Evolutionary conservation across 805 yeast species (phyloP), one percentile per base, ranked within the genome.

Genomic region (Nakazawaea laoshanensis): DNA sequence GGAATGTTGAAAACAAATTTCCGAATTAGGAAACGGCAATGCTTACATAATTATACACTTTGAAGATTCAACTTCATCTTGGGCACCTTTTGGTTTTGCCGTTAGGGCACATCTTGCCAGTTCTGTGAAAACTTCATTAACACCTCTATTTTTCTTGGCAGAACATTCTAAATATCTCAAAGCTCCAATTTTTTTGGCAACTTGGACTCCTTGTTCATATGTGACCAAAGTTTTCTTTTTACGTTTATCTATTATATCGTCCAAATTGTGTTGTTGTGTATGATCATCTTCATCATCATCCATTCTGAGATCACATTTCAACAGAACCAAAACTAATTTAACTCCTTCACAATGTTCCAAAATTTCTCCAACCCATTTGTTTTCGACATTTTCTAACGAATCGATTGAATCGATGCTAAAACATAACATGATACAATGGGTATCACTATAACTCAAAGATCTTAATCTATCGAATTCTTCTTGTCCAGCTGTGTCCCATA

Each of bases 401-500:
- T 92, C 98, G 21, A 81, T 75, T 4, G 95, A 85, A 57, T 89
- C 98, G 36, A 89, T 87, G 28, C 95, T 76, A 53, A 89, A 89
- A 62, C 98, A 92, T 38, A 89, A 71, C 88, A 89, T 92, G 47
- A 92, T 88, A 48, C 96, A 85, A 58, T 89, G 96, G 3, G 98
- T 92, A 56, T 92, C 97, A 18, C 88, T 78, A 57, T 92, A 92
- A 31, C 94, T 82, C 40, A 89, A 66, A 1, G 96, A 85, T 55
- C 98, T 74, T 55, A 89, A 68, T 42, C 96, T 71, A 56, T 89
- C 98, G 48, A 89, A 89, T 61, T 89, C 98, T 60, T 89, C 98
- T 64, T 89, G 98, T 6, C 98, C 98, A 2, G 98, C 98, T 5
- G 98, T 89, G 55, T 89, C 98, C 98, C 98, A 92, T 35, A 89